phyloP scores from a whole-genome alignment of 1,139 yeast genomes.

The Blastobotrys capitulatus region DNA sequence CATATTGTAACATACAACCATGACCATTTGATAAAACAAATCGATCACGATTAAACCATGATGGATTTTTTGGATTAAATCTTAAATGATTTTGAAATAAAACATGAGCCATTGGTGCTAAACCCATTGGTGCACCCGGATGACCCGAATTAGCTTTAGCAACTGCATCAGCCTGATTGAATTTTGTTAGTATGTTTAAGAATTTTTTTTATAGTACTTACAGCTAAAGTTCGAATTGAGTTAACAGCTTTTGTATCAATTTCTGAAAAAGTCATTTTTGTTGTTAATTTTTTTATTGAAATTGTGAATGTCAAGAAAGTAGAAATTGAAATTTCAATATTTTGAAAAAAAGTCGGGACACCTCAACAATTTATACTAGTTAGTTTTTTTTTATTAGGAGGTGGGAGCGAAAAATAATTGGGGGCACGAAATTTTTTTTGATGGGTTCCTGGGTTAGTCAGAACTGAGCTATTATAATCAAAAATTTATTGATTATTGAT shows the following conservation, averaged over 20 bases:
- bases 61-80: slow-evolving; percentile 86
- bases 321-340: background rate
- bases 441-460: too few relatives aligned
- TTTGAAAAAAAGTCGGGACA: background rate
- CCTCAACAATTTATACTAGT: slow-evolving; percentile 5
- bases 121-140: slow-evolving; percentile 99
- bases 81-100: slow-evolving; percentile 68
- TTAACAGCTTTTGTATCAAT: slow-evolving; percentile 73
- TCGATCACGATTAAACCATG: slow-evolving; percentile 93
- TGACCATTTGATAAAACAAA: slow-evolving; percentile 96
- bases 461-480: too few relatives aligned
- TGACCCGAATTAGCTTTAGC: slow-evolving; percentile 94
- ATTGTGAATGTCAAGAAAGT: background rate
- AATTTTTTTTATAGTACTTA: slow-evolving; percentile 27
- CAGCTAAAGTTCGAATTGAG: slow-evolving; percentile 86
- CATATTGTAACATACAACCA: slow-evolving; percentile 87
- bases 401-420: too few relatives aligned
- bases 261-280: slow-evolving; percentile 31
- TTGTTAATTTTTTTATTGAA: background rate
- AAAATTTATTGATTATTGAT: too few relatives aligned
- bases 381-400: too few relatives aligned
- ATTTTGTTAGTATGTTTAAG: background rate
- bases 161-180: slow-evolving; percentile 63
- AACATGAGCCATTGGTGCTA: slow-evolving; percentile 83
- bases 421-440: too few relatives aligned